Conservation (phyloP, 2,329 filamentous ascomycete species). For the Ceratocystis lukuohia region DNA sequence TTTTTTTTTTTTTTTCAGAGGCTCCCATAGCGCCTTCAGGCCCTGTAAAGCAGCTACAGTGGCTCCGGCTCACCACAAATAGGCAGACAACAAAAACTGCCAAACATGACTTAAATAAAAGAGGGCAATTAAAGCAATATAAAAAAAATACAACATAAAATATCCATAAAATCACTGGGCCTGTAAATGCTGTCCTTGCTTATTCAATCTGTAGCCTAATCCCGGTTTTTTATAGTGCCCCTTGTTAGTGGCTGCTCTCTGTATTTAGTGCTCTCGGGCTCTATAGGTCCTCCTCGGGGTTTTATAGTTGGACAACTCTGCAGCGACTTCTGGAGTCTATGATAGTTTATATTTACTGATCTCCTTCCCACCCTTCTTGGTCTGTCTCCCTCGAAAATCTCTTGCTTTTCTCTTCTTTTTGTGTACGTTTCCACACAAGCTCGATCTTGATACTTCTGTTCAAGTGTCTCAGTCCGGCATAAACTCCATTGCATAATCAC, state of each 20-base stretch:
- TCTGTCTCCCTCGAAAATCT: background rate
- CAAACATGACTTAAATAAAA: background rate
- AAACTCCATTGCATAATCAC: background rate
- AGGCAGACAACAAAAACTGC: background rate
- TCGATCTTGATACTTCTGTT: background rate
- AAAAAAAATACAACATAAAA: background rate
- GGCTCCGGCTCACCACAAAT: background rate
- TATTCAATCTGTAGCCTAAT: background rate
- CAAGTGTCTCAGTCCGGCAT: background rate
- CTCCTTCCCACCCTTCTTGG: background rate
- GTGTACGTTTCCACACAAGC: background rate
- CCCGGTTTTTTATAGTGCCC: background rate
- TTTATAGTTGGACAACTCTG: background rate
- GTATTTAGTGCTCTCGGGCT: background rate
- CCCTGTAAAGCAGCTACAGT: background rate
- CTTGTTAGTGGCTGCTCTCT: too few relatives aligned
- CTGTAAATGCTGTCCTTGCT: background rate
- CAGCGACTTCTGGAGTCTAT: background rate
- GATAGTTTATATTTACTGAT: slow-evolving; percentile 4
- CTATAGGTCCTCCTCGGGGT: background rate
- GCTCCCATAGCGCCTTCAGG: background rate
- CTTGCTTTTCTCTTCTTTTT: background rate
- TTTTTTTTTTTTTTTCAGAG: background rate
- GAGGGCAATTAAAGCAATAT: too few relatives aligned
- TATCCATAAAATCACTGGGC: background rate